Evolutionary conservation across 2,329 filamentous ascomycete species (phyloP).

Genomic region (Bipolaris victoriae): DNA sequence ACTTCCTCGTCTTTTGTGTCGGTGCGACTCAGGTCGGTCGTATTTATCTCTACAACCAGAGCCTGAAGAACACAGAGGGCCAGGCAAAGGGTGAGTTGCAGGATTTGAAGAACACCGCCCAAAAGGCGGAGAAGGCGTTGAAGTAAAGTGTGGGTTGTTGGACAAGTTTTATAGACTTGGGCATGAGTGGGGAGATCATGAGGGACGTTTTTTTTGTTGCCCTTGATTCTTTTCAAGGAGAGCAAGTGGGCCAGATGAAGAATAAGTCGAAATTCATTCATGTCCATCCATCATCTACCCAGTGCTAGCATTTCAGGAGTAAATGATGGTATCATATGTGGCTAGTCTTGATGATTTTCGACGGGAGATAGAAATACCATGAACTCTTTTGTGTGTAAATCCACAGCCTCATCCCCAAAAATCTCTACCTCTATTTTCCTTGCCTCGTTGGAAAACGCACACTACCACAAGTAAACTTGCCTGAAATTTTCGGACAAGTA

Average conservation of each 20-base stretch:
- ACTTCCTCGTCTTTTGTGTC: conserved; percentile 95
- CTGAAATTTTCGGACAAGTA: background rate
- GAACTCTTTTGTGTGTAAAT: background rate
- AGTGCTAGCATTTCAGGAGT: background rate
- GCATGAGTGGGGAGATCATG: background rate
- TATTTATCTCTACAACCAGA: conserved; percentile 71
- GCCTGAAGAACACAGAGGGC: conserved; percentile 59
- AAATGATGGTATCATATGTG: background rate
- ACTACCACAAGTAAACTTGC: background rate
- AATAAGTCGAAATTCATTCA: background rate
- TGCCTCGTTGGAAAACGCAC: background rate
- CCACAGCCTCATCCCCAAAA: background rate
- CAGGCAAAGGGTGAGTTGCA: conserved; percentile 48
- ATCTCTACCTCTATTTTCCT: too few species aligned
- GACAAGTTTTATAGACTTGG: background rate
- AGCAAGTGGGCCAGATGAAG: background rate
- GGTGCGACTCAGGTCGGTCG: conserved; percentile 81
- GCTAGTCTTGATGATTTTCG: background rate
- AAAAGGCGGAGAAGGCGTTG: conserved; percentile 31
- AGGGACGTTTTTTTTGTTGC: background rate
- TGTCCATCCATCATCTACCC: background rate
- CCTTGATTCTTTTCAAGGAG: background rate
- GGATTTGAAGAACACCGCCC: conserved; percentile 40
- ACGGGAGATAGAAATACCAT: background rate
- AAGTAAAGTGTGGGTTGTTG: conserved; percentile 1